A percentile compares a stretch with the other conserved stretches of the same genome.
Conservation (phyloP, 768 basidiomycete genomes). For the Tulasnella sp. region DNA sequence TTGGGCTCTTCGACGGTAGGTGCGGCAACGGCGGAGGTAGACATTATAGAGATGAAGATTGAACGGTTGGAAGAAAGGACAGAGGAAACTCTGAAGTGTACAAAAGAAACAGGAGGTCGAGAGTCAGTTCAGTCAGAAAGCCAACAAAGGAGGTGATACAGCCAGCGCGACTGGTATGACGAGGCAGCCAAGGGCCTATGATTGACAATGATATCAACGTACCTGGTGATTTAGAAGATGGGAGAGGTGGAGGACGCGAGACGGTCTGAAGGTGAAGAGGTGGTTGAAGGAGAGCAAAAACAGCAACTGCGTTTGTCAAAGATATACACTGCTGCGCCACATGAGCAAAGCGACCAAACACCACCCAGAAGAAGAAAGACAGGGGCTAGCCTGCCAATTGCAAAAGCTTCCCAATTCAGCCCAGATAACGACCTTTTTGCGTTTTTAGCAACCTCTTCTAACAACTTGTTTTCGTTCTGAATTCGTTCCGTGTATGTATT, state of each 20-base stretch:
- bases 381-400: too few species aligned
- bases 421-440: too few species aligned
- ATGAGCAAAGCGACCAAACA: too few species aligned
- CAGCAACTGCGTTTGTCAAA: too few species aligned
- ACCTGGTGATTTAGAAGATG: not conserved
- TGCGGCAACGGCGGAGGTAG: conserved; percentile 30
- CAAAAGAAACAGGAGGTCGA: conserved; percentile 16
- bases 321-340: too few species aligned
- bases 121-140: not conserved
- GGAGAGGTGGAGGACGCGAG: not conserved
- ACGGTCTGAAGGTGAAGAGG: not conserved
- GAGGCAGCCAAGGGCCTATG: not conserved
- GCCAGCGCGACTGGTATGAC: not conserved
- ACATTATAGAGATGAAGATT: conserved; percentile 53
- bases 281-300: not conserved
- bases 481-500: too few species aligned
- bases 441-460: too few species aligned
- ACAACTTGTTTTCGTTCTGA: too few species aligned
- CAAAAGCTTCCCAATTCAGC: too few species aligned
- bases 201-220: not conserved
- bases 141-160: not conserved
- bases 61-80: conserved; percentile 19
- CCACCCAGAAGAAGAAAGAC: too few species aligned
- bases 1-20: conserved; percentile 42
- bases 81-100: conserved; percentile 29